Conservation (phyloP, 768 basidiomycete species). For the Leccinum aurantiacum region DNA sequence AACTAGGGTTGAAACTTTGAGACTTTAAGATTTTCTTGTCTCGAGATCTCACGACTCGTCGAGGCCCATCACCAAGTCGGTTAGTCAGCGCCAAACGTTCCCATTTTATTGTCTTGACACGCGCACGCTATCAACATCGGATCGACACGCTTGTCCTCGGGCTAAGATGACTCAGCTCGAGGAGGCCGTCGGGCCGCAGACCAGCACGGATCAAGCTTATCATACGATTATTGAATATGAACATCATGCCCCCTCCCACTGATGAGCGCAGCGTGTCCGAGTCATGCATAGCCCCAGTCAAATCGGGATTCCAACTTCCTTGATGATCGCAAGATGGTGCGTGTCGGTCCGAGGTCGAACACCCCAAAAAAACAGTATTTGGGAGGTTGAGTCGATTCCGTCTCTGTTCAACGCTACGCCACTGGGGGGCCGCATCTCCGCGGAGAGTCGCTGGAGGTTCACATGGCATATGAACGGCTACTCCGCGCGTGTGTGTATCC, state of each 20-base stretch:
- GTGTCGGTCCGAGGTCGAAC: background rate
- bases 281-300: conserved; percentile 1
- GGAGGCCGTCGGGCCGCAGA: background rate
- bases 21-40: background rate
- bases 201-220: background rate
- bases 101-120: background rate
- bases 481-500: background rate
- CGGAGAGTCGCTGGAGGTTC: conserved; percentile 3
- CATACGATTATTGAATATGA: background rate
- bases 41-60: no score
- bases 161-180: background rate
- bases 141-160: background rate
- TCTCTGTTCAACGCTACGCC: background rate
- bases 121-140: background rate
- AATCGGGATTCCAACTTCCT: conserved; percentile 7
- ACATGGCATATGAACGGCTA: background rate
- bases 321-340: conserved; percentile 16
- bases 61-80: background rate
- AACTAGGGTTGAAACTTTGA: background rate
- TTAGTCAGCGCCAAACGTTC: background rate
- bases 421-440: background rate
- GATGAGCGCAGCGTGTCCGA: background rate
- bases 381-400: background rate
- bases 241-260: background rate
- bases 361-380: background rate